Evolutionary conservation across 163 green algal species (phyloP), one percentile per base, ranked within the genome.

Genomic region (Chlamydomonas reinhardtii): DNA sequence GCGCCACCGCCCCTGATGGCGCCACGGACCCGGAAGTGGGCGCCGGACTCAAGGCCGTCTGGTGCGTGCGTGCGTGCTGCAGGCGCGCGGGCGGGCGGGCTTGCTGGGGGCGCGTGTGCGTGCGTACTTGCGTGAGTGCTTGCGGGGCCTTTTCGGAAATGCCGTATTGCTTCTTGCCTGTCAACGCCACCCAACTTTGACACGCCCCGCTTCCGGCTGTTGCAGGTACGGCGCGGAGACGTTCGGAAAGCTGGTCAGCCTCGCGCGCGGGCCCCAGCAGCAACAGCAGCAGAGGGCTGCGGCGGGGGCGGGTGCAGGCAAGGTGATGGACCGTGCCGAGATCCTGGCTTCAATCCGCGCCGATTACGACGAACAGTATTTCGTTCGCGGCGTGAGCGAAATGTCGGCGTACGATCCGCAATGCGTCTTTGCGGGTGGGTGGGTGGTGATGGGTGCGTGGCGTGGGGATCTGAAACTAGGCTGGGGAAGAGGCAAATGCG

Each of bases 301-400:
- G n/a, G 65, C 29, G 48, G 48, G 12, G 11, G 65, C 29, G 48
- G 48, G 12, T 19, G 48, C 11, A 1, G 48, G 48, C 48, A 56
- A 17, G 48, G 48, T 56, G 48, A 75, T 82, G 54, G 85, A 6
- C 11, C 62, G 73, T 0, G 74, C 84, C 34, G 37, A 81, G 43
- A 35, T 90, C 16, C 29, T 89, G 4, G 73, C 62, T 4, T 54
- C 70, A 32, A 94, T 96, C 82, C 76, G 86, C 16, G 68, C 88
- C 39, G 93, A 97, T 48, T 96, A 95, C 73, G 84, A 90, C 35
- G 24, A 56, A 2, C 92, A 94, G n/a, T 96, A 96, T 79, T 96
- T 96, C 62, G 80, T 95, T 0, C 83, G 73, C 20, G 92, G 93
- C 4, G 34, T 73, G 25, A 92, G 91, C 15, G 92, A 94, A 31